Conservation (phyloP, 116 monocot genomes). For the Iris pallida region DNA sequence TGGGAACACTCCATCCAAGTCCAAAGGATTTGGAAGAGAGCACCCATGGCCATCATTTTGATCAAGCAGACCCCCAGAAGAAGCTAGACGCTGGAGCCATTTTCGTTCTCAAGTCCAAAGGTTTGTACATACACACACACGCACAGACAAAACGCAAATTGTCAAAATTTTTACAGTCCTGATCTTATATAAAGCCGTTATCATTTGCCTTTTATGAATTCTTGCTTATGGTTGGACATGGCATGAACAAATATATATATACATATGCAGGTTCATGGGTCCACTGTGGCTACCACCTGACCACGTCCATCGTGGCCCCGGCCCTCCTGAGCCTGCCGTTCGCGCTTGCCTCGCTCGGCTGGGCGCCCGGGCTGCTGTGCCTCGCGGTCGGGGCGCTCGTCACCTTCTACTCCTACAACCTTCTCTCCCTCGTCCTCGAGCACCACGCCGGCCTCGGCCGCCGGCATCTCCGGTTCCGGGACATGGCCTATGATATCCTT, state of each 20-base stretch:
- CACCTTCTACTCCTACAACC: slow-evolving; percentile 98
- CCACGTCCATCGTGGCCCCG: slow-evolving; percentile 90
- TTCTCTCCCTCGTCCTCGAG: slow-evolving; percentile 82
- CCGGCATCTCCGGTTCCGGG: slow-evolving; percentile 85
- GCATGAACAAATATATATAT: background rate
- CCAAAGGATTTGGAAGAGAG: background rate
- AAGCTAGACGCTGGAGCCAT: slow-evolving; percentile 55
- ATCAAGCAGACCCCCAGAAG: background rate
- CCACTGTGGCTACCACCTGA: slow-evolving; percentile 91
- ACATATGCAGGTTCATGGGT: slow-evolving; percentile 69
- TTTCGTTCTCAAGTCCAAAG: slow-evolving; percentile 62
- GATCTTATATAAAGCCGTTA: background rate
- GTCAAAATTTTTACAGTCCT: background rate
- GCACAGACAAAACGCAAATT: background rate
- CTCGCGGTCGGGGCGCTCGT: slow-evolving; percentile 45
- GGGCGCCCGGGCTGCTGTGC: slow-evolving; percentile 54
- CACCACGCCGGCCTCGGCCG: slow-evolving; percentile 58
- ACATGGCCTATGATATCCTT: slow-evolving; percentile 74
- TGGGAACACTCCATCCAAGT: background rate
- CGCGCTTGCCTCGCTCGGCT: slow-evolving; percentile 74
- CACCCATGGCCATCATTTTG: background rate
- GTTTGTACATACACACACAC: slow-evolving; percentile 7
- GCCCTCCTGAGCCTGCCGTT: slow-evolving; percentile 83
- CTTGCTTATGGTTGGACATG: too few species aligned
- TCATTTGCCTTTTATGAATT: background rate